Percentiles rank a stretch among this genome's conserved stretches.
phyloP scores from a whole-genome alignment of 805 yeast genomes.

The Metschnikowia peoriensis region DNA sequence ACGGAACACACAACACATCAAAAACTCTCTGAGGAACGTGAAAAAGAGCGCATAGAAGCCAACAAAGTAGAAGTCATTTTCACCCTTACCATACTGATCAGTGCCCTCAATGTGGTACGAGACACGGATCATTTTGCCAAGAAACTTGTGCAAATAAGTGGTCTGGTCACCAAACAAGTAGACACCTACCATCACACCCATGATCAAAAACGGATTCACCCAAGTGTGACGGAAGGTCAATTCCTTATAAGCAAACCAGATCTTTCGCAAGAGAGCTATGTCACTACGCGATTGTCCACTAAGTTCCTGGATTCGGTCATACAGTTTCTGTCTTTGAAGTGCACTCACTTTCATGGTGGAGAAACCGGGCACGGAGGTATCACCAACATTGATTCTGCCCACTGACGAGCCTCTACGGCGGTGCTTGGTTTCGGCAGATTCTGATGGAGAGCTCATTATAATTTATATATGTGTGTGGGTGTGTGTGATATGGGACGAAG shows the following conservation, averaged over 20 bases:
- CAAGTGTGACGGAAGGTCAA: constrained; percentile 63
- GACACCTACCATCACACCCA: constrained; percentile 39
- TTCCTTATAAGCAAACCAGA: constrained; percentile 59
- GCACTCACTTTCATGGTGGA: constrained; percentile 60
- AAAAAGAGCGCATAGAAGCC: constrained; percentile 79
- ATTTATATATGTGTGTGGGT: background rate
- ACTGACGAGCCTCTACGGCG: constrained; percentile 64
- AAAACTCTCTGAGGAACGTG: constrained; percentile 86
- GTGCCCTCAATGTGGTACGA: constrained; percentile 64
- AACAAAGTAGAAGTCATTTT: constrained; percentile 76
- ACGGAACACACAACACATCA: constrained; percentile 75
- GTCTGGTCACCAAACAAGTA: constrained; percentile 58
- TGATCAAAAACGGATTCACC: constrained; percentile 60
- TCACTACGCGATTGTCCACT: constrained; percentile 36
- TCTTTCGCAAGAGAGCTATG: constrained; percentile 52
- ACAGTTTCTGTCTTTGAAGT: constrained; percentile 34
- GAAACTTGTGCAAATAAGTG: constrained; percentile 52
- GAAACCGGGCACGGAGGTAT: constrained; percentile 62
- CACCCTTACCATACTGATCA: constrained; percentile 83
- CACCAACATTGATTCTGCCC: constrained; percentile 75
- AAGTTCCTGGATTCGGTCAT: constrained; percentile 32
- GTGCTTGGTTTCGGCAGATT: constrained; percentile 5
- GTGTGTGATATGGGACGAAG: background rate
- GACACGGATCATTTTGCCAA: constrained; percentile 61
- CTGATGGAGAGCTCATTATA: constrained; percentile 13